Base-by-base conservation (phyloP, 768 basidiomycete species). In the Mycena floridula region DNA sequence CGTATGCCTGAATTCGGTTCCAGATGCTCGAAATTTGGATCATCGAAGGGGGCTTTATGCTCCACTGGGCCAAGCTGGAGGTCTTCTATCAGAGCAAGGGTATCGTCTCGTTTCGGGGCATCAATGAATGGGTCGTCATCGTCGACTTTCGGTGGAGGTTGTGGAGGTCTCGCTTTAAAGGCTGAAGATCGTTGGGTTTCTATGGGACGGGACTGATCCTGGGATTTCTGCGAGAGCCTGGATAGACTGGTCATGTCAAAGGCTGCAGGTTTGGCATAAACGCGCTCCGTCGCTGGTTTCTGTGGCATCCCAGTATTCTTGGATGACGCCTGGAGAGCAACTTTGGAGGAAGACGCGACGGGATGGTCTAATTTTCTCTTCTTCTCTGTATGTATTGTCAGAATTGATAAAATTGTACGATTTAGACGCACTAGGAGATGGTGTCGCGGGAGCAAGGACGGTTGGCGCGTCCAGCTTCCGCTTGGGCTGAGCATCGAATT, bases 1-100 rank as follows among this genome's bases (percentile, higher is more conserved):
- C 82, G 74, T 40, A 97, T 95, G 5, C 84, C 79, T 23, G 92
- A 94, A 64, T 96, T 88, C 1, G 96, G 96, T 59, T 99, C 96
- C 4, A 93, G 59, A 40, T 67, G 75, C 50, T 84, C 70, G 56
- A 94, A 99, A 13, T 67, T 54, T 0, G 87, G 85, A 57, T 94
- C 92, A 18, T 87, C 84, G 25, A 68, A 65, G 0, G 81, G 77
- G 13, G 87, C 68, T 12, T 67, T 77, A 59, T 89, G 85, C 28
- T 92, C 82, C 40, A 70, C 70, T 7, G 94, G 91, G 0, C 94
- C 94, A 37, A 81, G 70, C 50, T 79, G 64, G 12, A 99, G 70
- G 23, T 85, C 78, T 51, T 96, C 87, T 6, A 94, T 61, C 15
- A 97, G 62, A 0, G 79, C 76, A 35, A 92, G 72, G 28, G 68